Evolutionary conservation across 2,329 filamentous ascomycete species (phyloP).

Genomic region (Gremmenia infestans): DNA sequence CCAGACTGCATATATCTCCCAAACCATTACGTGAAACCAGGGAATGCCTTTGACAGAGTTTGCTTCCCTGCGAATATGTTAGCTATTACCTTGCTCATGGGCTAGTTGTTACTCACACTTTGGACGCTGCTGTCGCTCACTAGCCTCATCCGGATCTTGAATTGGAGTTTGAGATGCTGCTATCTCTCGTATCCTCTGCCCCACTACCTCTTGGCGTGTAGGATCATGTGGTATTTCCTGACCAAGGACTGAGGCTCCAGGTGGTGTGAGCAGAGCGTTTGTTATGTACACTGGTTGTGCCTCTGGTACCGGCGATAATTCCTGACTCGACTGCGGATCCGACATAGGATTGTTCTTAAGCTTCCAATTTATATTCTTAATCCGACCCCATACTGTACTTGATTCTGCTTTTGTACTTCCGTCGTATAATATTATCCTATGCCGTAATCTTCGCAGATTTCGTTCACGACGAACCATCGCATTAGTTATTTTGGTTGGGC

Average conservation of each 20-base stretch:
- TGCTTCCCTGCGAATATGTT: conserved; percentile 17
- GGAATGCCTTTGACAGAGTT: conserved; percentile 22
- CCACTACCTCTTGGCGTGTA: conserved; percentile 17
- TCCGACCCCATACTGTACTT: conserved; percentile 1
- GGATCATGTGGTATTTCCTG: background rate
- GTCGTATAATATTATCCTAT: conserved; percentile 18
- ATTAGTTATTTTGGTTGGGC: conserved; percentile 68
- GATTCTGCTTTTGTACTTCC: conserved; percentile 5
- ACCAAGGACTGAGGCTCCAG: conserved; percentile 3
- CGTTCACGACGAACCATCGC: conserved; percentile 80
- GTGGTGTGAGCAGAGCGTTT: conserved; percentile 1
- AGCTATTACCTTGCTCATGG: background rate
- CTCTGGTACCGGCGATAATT: conserved; percentile 7
- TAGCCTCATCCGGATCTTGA: conserved; percentile 21
- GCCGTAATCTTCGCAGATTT: conserved; percentile 48
- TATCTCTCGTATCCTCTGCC: conserved; percentile 24
- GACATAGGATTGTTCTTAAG: conserved; percentile 8
- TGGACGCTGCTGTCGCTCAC: conserved; percentile 10
- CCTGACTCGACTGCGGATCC: background rate
- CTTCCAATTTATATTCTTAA: conserved; percentile 8
- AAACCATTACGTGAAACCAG: conserved; percentile 21
- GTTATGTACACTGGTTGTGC: conserved; percentile 14
- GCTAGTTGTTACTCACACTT: conserved; percentile 15
- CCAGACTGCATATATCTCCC: background rate
- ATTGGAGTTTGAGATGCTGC: conserved; percentile 18